A percentile compares a stretch with the other conserved stretches of the same genome.
phyloP scores from a whole-genome alignment of 2,329 filamentous ascomycete species.

The Ploettnerulaceae sp. region DNA sequence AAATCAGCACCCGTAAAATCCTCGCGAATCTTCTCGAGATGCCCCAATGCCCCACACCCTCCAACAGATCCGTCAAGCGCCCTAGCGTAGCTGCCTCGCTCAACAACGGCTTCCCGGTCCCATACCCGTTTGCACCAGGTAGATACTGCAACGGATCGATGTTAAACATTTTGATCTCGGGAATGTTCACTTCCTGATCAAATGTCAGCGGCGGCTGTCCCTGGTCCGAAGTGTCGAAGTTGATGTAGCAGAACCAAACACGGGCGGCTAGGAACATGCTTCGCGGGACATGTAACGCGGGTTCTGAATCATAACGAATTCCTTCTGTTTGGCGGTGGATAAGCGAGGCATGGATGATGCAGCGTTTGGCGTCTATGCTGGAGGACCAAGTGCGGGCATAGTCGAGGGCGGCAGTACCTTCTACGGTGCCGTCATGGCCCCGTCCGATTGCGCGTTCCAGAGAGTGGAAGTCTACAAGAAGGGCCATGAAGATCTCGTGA shows the following conservation, averaged over 20 bases:
- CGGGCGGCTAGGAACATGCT: slow-evolving; percentile 15
- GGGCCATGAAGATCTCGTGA: slow-evolving; percentile 20
- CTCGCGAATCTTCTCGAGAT: slow-evolving; percentile 3
- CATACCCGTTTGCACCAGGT: slow-evolving; percentile 4
- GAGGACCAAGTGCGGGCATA: slow-evolving; percentile 13
- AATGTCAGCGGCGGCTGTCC: neutral
- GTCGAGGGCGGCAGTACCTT: neutral
- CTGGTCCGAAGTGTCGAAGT: slow-evolving; percentile 3
- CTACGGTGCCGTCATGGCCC: slow-evolving; percentile 9
- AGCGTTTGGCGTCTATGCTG: slow-evolving; percentile 13
- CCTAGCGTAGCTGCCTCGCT: slow-evolving; percentile 6
- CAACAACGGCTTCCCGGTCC: slow-evolving; percentile 2
- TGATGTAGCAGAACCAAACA: slow-evolving; percentile 8
- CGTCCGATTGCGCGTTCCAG: slow-evolving; percentile 21
- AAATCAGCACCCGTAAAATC: slow-evolving; percentile 1
- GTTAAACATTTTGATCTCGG: slow-evolving; percentile 10
- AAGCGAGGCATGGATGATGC: slow-evolving; percentile 18
- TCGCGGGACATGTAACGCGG: slow-evolving; percentile 18
- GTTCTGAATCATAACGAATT: slow-evolving; percentile 13
- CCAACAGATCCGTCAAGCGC: slow-evolving; percentile 3
- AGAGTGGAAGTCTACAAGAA: slow-evolving; percentile 17
- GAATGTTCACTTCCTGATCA: slow-evolving; percentile 7
- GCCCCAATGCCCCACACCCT: slow-evolving; percentile 6
- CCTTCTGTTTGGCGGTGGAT: slow-evolving; percentile 12
- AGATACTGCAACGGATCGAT: slow-evolving; percentile 6